phyloP scores from a whole-genome alignment of 2,329 filamentous ascomycete species.

The Fusarium caatingaense region DNA sequence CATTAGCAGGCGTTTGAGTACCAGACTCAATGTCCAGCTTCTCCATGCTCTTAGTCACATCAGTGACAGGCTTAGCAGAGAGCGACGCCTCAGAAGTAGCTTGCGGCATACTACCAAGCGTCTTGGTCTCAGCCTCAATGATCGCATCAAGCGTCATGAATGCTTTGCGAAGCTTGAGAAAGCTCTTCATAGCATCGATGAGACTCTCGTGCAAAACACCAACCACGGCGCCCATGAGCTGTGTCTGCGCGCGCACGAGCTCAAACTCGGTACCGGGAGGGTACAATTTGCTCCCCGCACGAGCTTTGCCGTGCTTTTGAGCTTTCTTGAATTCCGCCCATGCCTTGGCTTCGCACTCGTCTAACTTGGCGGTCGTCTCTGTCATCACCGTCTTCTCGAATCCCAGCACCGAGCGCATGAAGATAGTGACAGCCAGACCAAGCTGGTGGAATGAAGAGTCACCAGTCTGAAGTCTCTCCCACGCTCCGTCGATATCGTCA shows the following conservation, averaged over 20 bases:
- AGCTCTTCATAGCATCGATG: constrained; percentile 89
- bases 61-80: constrained; percentile 24
- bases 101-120: constrained; percentile 40
- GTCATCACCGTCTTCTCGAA: constrained; percentile 94
- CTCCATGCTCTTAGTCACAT: constrained; percentile 52
- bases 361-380: constrained; percentile 78
- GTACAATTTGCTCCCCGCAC: constrained; percentile 67
- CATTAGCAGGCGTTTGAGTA: constrained; percentile 55
- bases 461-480: constrained; percentile 75
- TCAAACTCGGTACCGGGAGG: constrained; percentile 87
- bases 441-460: constrained; percentile 90
- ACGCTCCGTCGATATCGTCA: constrained; percentile 88
- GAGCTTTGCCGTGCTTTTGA: constrained; percentile 66
- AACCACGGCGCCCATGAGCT: constrained; percentile 90
- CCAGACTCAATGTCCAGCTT: constrained; percentile 50
- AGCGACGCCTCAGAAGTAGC: constrained; percentile 7
- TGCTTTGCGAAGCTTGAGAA: constrained; percentile 92
- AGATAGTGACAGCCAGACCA: constrained; percentile 82
- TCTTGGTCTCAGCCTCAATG: constrained; percentile 75
- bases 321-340: constrained; percentile 81
- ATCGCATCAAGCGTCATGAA: constrained; percentile 85
- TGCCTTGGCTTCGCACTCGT: constrained; percentile 80
- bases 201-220: constrained; percentile 92
- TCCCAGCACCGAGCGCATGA: constrained; percentile 86
- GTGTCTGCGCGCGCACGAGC: constrained; percentile 83